phyloP scores from a whole-genome alignment of 768 basidiomycete species.

The Boletus huronensis region DNA sequence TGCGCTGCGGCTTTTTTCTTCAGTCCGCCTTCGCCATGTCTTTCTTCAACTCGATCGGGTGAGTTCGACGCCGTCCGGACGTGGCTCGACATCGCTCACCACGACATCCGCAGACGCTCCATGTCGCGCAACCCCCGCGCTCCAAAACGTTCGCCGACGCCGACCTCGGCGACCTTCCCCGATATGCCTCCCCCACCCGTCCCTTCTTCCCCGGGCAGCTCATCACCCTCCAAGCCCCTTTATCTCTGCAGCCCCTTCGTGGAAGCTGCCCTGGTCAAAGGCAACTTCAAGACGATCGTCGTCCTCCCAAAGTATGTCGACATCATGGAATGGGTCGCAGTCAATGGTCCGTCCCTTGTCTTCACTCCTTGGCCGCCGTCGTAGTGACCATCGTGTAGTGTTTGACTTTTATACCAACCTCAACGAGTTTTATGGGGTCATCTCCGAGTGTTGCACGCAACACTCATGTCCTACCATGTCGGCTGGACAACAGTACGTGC shows the following conservation, averaged over 20 bases:
- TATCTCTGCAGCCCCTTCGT: constrained; percentile 94
- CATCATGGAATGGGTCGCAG: constrained; percentile 96
- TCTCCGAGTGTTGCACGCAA: constrained; percentile 90
- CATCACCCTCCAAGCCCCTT: constrained; percentile 52
- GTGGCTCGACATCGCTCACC: constrained; percentile 6
- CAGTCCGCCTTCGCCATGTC: constrained; percentile 69
- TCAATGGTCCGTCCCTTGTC: constrained; percentile 69
- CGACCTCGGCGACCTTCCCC: constrained; percentile 60
- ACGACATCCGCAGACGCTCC: constrained; percentile 49
- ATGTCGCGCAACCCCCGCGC: constrained; percentile 69
- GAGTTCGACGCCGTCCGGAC: constrained; percentile 21
- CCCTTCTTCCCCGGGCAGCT: constrained; percentile 37
- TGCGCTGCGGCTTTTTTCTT: neutral
- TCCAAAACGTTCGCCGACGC: constrained; percentile 71
- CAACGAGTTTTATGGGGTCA: constrained; percentile 93
- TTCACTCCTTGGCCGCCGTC: too few species aligned
- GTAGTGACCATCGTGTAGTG: constrained; percentile 44
- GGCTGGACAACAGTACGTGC: constrained; percentile 74
- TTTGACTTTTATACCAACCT: constrained; percentile 97
- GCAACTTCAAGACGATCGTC: constrained; percentile 98
- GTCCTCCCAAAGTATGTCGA: constrained; percentile 94
- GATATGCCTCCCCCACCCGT: constrained; percentile 42
- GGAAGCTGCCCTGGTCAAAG: constrained; percentile 93
- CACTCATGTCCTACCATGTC: constrained; percentile 91
- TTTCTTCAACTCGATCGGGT: constrained; percentile 83